Conservation (phyloP, 768 basidiomycete genomes). For the Amanita molliuscula region DNA sequence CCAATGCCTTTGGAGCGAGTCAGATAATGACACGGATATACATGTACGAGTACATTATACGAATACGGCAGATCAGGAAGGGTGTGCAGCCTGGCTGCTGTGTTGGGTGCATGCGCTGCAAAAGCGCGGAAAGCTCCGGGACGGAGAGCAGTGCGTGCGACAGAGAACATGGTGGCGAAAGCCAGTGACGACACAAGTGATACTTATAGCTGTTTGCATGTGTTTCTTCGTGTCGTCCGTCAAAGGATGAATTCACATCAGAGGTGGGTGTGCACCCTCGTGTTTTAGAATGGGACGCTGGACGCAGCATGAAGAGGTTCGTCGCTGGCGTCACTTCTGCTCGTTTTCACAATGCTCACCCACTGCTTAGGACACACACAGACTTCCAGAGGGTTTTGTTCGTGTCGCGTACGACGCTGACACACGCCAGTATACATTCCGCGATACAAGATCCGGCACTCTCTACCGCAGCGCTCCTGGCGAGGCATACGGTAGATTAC, state of each 20-base stretch:
- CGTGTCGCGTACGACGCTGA: conserved; percentile 47
- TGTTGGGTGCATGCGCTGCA: conserved; percentile 21
- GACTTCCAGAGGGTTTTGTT: conserved; percentile 36
- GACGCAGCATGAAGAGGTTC: conserved; percentile 26
- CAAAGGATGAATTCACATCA: not conserved
- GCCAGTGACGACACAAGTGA: not conserved
- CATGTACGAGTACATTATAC: conserved; percentile 45
- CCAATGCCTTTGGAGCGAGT: conserved; percentile 51
- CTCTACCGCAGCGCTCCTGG: conserved; percentile 35
- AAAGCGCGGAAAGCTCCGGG: conserved; percentile 30
- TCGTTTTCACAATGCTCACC: not conserved
- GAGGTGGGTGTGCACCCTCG: not conserved
- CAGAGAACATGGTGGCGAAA: conserved; percentile 34
- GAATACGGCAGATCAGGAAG: conserved; percentile 73
- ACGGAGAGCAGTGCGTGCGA: conserved; percentile 32
- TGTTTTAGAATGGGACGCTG: conserved; percentile 10
- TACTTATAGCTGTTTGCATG: not conserved
- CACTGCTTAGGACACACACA: conserved; percentile 22
- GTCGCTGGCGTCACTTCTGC: not conserved
- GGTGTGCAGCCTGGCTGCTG: conserved; percentile 50
- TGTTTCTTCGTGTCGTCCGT: not conserved
- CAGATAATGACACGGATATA: not conserved
- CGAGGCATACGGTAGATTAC: conserved; percentile 33
- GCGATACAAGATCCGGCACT: conserved; percentile 28
- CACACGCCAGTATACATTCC: conserved; percentile 37